Evolutionary conservation across 306 rosid species (phyloP), one percentile per base, ranked within the genome.

Genomic region (Malus asiatica): DNA sequence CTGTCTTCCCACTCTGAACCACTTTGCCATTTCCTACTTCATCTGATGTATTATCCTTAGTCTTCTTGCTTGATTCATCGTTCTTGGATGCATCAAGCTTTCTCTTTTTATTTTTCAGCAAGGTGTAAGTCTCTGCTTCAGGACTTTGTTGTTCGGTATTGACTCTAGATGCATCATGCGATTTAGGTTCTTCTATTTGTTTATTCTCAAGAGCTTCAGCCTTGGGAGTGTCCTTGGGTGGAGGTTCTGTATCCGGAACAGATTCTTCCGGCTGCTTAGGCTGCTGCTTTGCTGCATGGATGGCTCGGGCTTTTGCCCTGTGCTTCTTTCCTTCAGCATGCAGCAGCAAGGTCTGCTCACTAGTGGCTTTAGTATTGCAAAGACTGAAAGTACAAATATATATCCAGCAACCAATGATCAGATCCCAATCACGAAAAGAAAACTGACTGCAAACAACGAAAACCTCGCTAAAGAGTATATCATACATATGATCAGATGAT

Each of bases 301-400:
- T 70, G 45, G 89, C 96, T 74, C 94, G 80, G 81, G 96, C 97
- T 86, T 86, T 95, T 30, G 84, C 96, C 85, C 81, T 88, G 84
- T 92, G 98, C 87, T 92, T 95, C 93, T 95, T 95, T 82, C 98
- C 98, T 77, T 95, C 98, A 6, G 97, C 97, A 81, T 95, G 97
- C 79, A 90, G 93, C 83, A 92, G 89, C 76, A 92, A 86, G 12
- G 97, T 45, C 87, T 95, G 98, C 90, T 84, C 83, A 72, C 98
- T 92, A 11, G 97, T 95, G 67, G 97, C 87, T 73, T 75, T 90
- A 1, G 96, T 88, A 38, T 92, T 95, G 88, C 98, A 95, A 74
- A 95, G 90, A 76, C 98, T 92, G 90, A 74, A 76, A 78, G 62
- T 58, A 48, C 53, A 82, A 66, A 84, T n/a, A 76, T 40, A 84